Evolutionary conservation across 192 early-diverging fungal species (phyloP).

Genomic region (Pilobolus umbonatus): DNA sequence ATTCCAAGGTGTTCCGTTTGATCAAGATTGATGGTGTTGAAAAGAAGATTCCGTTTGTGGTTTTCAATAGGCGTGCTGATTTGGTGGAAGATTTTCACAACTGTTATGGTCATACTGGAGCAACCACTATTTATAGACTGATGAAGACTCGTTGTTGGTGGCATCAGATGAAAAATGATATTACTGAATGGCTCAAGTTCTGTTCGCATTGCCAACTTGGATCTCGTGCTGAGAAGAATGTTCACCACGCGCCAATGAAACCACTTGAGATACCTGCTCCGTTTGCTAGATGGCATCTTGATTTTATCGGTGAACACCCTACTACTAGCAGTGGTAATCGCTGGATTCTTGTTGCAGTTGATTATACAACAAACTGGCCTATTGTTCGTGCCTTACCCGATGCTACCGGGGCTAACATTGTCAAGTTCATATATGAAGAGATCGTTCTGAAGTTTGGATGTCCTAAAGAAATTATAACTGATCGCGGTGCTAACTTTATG

Average conservation of each 20-base stretch:
- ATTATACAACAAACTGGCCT: constrained; percentile 28
- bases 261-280: constrained; percentile 1
- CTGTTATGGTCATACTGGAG: too few species aligned
- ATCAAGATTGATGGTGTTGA: too few species aligned
- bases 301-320: constrained; percentile 6
- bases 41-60: too few species aligned
- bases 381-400: constrained; percentile 12
- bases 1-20: neutral
- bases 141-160: constrained; percentile 11
- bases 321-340: neutral
- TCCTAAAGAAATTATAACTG: neutral
- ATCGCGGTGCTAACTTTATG: constrained; percentile 24
- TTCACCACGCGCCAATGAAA: constrained; percentile 7
- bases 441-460: constrained; percentile 18
- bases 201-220: constrained; percentile 12
- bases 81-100: too few species aligned
- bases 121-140: neutral
- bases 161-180: constrained; percentile 6
- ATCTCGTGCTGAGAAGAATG: neutral
- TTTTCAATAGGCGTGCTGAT: too few species aligned
- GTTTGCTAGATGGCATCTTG: constrained; percentile 1
- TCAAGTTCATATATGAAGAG: constrained; percentile 27
- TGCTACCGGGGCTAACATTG: constrained; percentile 15
- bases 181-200: neutral
- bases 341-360: constrained; percentile 25